Evolutionary conservation across 2,329 filamentous ascomycete genomes (phyloP).

Genomic region (Amylocarpus encephaloides): DNA sequence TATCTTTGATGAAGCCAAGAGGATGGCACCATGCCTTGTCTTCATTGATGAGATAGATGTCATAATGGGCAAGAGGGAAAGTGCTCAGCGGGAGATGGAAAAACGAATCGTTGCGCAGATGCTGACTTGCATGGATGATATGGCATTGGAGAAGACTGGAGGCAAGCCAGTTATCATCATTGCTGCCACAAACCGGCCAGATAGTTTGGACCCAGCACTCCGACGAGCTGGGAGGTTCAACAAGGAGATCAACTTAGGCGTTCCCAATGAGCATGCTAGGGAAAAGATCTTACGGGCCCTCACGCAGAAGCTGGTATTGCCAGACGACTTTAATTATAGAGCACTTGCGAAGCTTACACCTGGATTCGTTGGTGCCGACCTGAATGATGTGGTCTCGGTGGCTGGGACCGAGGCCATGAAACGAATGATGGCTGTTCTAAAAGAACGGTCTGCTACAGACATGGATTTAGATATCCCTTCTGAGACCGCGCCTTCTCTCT

Average conservation of each 20-base stretch:
- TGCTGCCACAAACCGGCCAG: conserved; percentile 83
- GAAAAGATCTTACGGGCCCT: conserved; percentile 72
- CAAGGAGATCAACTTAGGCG: conserved; percentile 77
- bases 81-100: conserved; percentile 81
- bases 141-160: conserved; percentile 64
- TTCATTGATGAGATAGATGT: conserved; percentile 92
- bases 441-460: conserved; percentile 23
- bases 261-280: conserved; percentile 73
- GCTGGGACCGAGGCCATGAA: conserved; percentile 35
- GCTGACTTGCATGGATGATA: conserved; percentile 77
- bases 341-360: conserved; percentile 77
- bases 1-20: conserved; percentile 81
- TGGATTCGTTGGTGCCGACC: conserved; percentile 87
- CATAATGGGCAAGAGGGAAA: conserved; percentile 81
- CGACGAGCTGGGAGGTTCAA: conserved; percentile 72
- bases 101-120: conserved; percentile 80
- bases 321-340: conserved; percentile 65
- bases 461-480: conserved; percentile 27
- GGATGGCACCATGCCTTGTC: conserved; percentile 78
- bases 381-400: conserved; percentile 55
- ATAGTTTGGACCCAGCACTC: conserved; percentile 75
- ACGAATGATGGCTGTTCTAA: conserved; percentile 31
- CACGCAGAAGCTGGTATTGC: conserved; percentile 58
- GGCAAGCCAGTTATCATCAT: conserved; percentile 81
- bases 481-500: conserved; percentile 29